These are phyloP conservation scores for Sideroxylon spinosum DNA, from an alignment of 179 eudicot genomes.

Conservation along the genomic window DNA sequence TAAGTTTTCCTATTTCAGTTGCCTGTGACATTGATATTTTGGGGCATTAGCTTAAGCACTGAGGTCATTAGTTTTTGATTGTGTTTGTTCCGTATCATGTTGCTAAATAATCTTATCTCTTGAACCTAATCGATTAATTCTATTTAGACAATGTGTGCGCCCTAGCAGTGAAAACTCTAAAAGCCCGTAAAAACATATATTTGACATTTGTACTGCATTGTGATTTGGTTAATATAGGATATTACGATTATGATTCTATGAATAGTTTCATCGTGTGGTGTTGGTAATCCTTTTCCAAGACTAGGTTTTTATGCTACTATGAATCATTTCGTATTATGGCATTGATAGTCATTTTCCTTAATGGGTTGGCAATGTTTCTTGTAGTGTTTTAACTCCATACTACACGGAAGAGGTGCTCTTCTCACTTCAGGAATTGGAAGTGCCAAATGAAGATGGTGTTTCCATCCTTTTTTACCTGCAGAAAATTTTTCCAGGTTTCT, in stretches of 20 bases:
- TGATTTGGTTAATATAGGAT: too few species aligned
- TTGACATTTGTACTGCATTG: background rate
- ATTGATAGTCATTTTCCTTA: background rate
- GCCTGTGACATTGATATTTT: background rate
- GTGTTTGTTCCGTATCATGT: background rate
- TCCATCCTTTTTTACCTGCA: slow-evolving; percentile 92
- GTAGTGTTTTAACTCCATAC: slow-evolving; percentile 89
- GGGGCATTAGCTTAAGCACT: background rate
- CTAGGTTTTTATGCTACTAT: background rate
- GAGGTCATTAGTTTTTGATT: background rate
- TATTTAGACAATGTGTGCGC: background rate
- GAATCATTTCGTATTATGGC: background rate
- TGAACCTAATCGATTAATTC: background rate
- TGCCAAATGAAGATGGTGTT: slow-evolving; percentile 89
- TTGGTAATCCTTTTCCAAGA: background rate
- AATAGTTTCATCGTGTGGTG: too few species aligned
- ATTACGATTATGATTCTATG: too few species aligned
- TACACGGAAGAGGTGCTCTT: slow-evolving; percentile 96
- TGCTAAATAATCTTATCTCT: background rate
- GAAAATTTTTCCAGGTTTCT: slow-evolving; percentile 89
- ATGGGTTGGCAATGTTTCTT: slow-evolving; percentile 3
- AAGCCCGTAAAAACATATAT: too few species aligned
- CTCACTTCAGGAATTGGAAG: slow-evolving; percentile 67
- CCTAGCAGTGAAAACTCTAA: background rate
- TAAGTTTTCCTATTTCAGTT: slow-evolving; percentile 35